Base-by-base conservation (phyloP, 495 filamentous ascomycete species). In the Hypoxylon intermedium region DNA sequence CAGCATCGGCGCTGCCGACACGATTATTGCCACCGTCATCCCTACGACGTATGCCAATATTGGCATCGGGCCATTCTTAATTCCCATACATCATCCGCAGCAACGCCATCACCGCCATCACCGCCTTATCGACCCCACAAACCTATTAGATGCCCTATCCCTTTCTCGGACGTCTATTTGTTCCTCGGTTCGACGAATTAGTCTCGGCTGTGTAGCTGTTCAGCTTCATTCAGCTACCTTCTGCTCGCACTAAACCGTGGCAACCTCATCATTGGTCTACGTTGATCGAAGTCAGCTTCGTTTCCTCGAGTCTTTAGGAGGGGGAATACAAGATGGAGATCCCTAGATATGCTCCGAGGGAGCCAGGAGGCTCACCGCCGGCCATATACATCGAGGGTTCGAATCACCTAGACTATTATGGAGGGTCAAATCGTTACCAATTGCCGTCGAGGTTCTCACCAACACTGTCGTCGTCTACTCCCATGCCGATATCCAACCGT, bases 331-430 rank as follows among this genome's bases (percentile, higher is more conserved):
- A 73, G 60, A 88, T 87, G 85, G 82, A 86, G 62, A 81, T 82
- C 47, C 78, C 79, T 53, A 70, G 82, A 54, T 77, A 79, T 33
- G 67, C 69, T 49, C 63, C 65, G 34, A 63, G 65, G 43, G 67
- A 63, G 60, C 60, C 69, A 49, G 64, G 65, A 53, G 57, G 60
- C 49, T 65, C 71, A 21, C 73, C 77, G 53, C 82, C 81, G 52
- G 77, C 82, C 63, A 83, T 84, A 64, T 77, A 72, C 67, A 76
- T 84, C 43, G 67, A 84, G 72, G 79, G 82, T 44, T 78, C 75
- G 51, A 82, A 77, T 63, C 71, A 72, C 67, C 57, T 75, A 72
- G 68, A 83, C 75, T 56, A 79, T 70, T 68, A 77, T 77, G 67
- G 76, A 80, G 67, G 77, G 66, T 53, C 82, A 69, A 58, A 78